phyloP scores from a whole-genome alignment of 2,329 filamentous ascomycete species.

The Pyrenophora teres region DNA sequence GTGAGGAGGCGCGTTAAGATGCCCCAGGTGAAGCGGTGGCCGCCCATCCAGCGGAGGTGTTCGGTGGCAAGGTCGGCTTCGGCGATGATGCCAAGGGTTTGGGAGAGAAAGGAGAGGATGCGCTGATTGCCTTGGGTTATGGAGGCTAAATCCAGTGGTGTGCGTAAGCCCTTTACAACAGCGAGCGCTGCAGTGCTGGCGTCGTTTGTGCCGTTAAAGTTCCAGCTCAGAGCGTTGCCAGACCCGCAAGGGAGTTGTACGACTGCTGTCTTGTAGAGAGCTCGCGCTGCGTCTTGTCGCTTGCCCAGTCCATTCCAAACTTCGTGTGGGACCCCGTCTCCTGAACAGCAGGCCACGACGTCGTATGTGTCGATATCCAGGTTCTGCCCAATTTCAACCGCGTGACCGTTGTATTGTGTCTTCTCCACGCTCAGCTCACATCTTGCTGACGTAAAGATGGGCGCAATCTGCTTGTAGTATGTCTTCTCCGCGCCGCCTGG shows the following conservation, averaged over 20 bases:
- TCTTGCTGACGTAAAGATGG: constrained; percentile 79
- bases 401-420: constrained; percentile 76
- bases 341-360: constrained; percentile 85
- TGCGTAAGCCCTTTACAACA: constrained; percentile 85
- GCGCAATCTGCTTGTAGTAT: constrained; percentile 76
- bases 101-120: constrained; percentile 85
- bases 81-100: constrained; percentile 86
- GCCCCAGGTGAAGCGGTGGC: constrained; percentile 81
- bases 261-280: constrained; percentile 77
- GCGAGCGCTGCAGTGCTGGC: constrained; percentile 77
- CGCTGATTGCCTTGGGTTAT: constrained; percentile 79
- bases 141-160: constrained; percentile 81
- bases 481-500: constrained; percentile 74
- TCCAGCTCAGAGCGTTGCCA: constrained; percentile 91
- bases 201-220: constrained; percentile 79
- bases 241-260: constrained; percentile 89
- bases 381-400: constrained; percentile 72
- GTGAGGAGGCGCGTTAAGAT: constrained; percentile 76
- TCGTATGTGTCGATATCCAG: constrained; percentile 82
- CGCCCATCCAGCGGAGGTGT: constrained; percentile 90
- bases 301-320: constrained; percentile 90
- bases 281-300: constrained; percentile 73
- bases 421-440: constrained; percentile 75
- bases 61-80: constrained; percentile 91
- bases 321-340: constrained; percentile 89